A percentile compares a stretch with the other conserved stretches of the same genome.
Conservation (phyloP, 805 yeast genomes). For the Ogataea naganishii region DNA sequence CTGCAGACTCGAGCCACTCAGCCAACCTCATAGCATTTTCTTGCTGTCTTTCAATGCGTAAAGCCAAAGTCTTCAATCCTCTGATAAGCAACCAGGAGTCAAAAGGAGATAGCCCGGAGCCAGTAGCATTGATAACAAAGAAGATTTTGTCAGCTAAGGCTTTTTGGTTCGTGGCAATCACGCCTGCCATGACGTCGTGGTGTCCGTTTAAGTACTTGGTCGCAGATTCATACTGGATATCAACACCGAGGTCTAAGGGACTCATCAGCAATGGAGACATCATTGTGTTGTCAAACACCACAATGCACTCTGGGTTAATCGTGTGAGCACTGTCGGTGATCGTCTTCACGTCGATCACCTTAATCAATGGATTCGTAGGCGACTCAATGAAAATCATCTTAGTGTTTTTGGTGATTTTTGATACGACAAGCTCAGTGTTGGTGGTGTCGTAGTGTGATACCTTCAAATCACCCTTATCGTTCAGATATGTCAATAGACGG, state of each 20-base stretch:
- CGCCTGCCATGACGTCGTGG: slow-evolving; percentile 96
- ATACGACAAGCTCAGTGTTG: slow-evolving; percentile 48
- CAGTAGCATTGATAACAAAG: slow-evolving; percentile 80
- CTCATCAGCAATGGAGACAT: slow-evolving; percentile 84
- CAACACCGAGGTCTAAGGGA: slow-evolving; percentile 82
- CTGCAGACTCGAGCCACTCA: slow-evolving; percentile 54
- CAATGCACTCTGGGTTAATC: slow-evolving; percentile 55
- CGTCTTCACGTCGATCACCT: slow-evolving; percentile 70
- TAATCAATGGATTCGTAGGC: slow-evolving; percentile 90
- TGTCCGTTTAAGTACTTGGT: slow-evolving; percentile 92
- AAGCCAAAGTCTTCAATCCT: slow-evolving; percentile 82
- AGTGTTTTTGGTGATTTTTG: slow-evolving; percentile 48
- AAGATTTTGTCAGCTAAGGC: slow-evolving; percentile 61
- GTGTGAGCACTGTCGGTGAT: slow-evolving; percentile 61
- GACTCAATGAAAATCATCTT: slow-evolving; percentile 78
- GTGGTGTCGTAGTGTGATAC: slow-evolving; percentile 82
- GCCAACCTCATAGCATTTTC: slow-evolving; percentile 71
- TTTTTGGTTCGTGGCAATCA: slow-evolving; percentile 59
- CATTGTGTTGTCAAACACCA: slow-evolving; percentile 94
- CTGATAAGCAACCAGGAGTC: slow-evolving; percentile 86
- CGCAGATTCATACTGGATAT: slow-evolving; percentile 88
- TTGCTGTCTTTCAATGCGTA: slow-evolving; percentile 85
- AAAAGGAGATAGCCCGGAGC: slow-evolving; percentile 87
- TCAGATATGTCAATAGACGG: slow-evolving; percentile 67
- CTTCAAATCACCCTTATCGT: slow-evolving; percentile 52